These are phyloP conservation scores for Wallacemonas sp. DNA, from an alignment of 208 protist genomes.

Conservation along the genomic window DNA sequence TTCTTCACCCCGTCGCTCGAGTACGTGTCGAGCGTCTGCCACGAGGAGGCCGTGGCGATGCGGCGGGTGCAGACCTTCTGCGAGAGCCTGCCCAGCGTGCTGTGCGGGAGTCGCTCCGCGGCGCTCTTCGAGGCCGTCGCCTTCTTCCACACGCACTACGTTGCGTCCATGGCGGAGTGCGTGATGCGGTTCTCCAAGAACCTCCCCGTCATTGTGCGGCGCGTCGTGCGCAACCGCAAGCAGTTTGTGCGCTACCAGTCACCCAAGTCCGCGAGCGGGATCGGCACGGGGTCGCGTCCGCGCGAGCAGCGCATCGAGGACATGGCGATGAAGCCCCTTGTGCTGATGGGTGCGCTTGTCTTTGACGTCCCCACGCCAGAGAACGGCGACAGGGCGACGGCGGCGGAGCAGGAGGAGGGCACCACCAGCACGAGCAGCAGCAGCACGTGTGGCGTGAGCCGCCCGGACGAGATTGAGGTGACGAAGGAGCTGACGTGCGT, in stretches of 20 bases:
- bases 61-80: constrained; percentile 68
- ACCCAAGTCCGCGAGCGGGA: constrained; percentile 43
- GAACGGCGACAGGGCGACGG: neutral
- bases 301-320: constrained; percentile 76
- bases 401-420: neutral
- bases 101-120: constrained; percentile 60
- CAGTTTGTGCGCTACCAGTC: constrained; percentile 43
- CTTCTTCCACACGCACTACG: constrained; percentile 80
- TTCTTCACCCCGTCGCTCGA: constrained; percentile 67
- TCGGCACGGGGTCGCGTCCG: constrained; percentile 61
- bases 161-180: constrained; percentile 66
- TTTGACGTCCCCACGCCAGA: constrained; percentile 41
- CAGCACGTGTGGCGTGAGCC: constrained; percentile 69
- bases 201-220: constrained; percentile 77
- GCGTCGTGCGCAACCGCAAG: constrained; percentile 71
- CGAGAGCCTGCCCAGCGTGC: constrained; percentile 59
- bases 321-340: constrained; percentile 89
- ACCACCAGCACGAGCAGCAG: constrained; percentile 22
- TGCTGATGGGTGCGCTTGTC: constrained; percentile 78
- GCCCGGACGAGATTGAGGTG: constrained; percentile 51
- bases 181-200: constrained; percentile 81
- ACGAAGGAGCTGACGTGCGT: constrained; percentile 68
- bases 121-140: constrained; percentile 83
- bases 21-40: constrained; percentile 78
- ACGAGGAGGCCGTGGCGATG: constrained; percentile 61